phyloP scores from a whole-genome alignment of 306 rosid species.

The Begonia peltatifolia region DNA sequence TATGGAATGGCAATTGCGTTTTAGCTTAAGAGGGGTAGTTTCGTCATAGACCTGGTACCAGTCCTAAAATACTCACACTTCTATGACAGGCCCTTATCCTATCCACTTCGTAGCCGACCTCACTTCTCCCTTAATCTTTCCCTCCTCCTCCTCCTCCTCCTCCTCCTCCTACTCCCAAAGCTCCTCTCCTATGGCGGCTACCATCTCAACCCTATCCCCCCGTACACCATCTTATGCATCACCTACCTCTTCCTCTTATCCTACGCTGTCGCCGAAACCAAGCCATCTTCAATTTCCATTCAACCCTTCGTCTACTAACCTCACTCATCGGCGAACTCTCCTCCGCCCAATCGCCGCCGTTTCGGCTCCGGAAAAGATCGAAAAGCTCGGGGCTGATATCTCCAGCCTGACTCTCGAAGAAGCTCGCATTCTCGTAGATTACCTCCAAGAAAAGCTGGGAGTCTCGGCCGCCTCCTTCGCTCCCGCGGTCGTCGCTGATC shows the following conservation, averaged over 20 bases:
- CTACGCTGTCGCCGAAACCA: conserved; percentile 24
- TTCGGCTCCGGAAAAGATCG: conserved; percentile 42
- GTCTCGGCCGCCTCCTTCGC: conserved; percentile 83
- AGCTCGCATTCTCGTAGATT: conserved; percentile 67
- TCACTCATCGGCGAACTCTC: conserved; percentile 30
- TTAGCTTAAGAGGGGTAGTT: no score
- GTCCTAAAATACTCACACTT: no score
- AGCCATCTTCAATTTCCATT: conserved; percentile 27
- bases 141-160: not conserved
- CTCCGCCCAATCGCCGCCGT: conserved; percentile 61
- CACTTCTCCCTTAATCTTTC: conserved; percentile 6
- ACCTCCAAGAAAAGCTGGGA: conserved; percentile 86
- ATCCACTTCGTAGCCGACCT: not conserved
- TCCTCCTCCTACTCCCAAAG: conserved; percentile 4
- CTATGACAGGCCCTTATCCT: conserved; percentile 19
- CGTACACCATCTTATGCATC: conserved; percentile 27
- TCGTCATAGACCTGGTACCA: no score
- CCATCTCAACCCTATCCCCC: conserved; percentile 41
- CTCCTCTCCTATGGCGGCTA: conserved; percentile 26
- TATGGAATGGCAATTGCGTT: no score
- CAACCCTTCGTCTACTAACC: conserved; percentile 9
- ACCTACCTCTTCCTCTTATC: conserved; percentile 12
- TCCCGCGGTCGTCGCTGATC: conserved; percentile 33
- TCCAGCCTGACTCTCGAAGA: conserved; percentile 69
- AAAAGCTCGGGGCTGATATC: conserved; percentile 49